phyloP scores from a whole-genome alignment of 768 basidiomycete species.

The Podaxis sp. region DNA sequence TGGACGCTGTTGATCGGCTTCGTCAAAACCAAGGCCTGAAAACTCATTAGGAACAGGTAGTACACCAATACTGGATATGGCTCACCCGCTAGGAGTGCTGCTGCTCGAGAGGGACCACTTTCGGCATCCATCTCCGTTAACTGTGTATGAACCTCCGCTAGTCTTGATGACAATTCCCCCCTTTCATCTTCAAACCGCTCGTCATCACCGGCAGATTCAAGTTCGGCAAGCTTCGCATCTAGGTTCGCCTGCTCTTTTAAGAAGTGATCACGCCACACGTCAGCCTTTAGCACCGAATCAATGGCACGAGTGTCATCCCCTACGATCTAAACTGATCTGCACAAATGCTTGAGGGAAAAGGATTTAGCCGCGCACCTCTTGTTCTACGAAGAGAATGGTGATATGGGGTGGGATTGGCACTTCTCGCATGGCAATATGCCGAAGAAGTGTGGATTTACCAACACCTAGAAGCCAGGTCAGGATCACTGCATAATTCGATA shows the following conservation, averaged over 20 bases:
- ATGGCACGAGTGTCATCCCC: slow-evolving; percentile 93
- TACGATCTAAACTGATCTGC: slow-evolving; percentile 51
- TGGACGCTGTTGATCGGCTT: slow-evolving; percentile 77
- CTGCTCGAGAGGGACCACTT: slow-evolving; percentile 92
- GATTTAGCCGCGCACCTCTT: slow-evolving; percentile 59
- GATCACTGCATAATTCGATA: neutral
- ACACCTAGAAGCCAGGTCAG: slow-evolving; percentile 49
- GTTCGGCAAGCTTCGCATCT: slow-evolving; percentile 64
- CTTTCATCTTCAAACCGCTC: slow-evolving; percentile 79
- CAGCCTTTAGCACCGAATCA: slow-evolving; percentile 97
- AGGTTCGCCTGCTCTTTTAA: slow-evolving; percentile 78
- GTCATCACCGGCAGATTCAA: slow-evolving; percentile 75
- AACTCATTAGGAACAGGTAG: neutral
- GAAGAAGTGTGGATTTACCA: slow-evolving; percentile 93
- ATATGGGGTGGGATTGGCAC: slow-evolving; percentile 93
- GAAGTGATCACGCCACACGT: slow-evolving; percentile 95
- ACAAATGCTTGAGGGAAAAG: neutral
- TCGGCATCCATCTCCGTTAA: slow-evolving; percentile 98
- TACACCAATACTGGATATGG: neutral
- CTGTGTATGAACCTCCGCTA: slow-evolving; percentile 86
- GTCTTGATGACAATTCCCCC: slow-evolving; percentile 75
- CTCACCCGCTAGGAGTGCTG: slow-evolving; percentile 79
- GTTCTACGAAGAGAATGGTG: slow-evolving; percentile 96
- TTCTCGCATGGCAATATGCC: slow-evolving; percentile 93
- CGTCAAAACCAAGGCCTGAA: slow-evolving; percentile 85